phyloP scores from a whole-genome alignment of 176 grass and related monocot genomes.

The Oryza glumipatula region DNA sequence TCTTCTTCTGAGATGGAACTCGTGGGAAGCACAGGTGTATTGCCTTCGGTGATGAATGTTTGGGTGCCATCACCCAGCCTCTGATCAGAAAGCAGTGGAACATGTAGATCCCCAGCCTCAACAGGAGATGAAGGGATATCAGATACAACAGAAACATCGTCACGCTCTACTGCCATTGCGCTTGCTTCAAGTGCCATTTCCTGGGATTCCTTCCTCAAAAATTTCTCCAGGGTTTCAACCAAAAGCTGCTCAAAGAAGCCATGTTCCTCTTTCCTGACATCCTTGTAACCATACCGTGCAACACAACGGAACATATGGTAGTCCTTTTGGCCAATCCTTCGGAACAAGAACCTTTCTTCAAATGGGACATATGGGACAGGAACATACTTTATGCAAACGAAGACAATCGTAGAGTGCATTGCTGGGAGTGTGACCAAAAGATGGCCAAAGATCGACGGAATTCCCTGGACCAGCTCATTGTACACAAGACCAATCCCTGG shows the following conservation, averaged over 20 bases:
- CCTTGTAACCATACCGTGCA: slow-evolving; percentile 95
- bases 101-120: slow-evolving; percentile 61
- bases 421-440: slow-evolving; percentile 82
- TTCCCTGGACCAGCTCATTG: slow-evolving; percentile 95
- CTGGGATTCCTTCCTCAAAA: slow-evolving; percentile 79
- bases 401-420: slow-evolving; percentile 88
- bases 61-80: slow-evolving; percentile 35
- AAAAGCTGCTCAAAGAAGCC: slow-evolving; percentile 75
- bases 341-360: slow-evolving; percentile 94
- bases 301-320: slow-evolving; percentile 94
- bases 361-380: slow-evolving; percentile 73
- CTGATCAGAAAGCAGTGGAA: slow-evolving; percentile 71
- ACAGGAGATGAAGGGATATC: slow-evolving; percentile 36
- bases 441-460: slow-evolving; percentile 90
- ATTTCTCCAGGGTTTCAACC: slow-evolving; percentile 81
- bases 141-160: slow-evolving; percentile 58
- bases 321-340: slow-evolving; percentile 84
- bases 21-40: slow-evolving; percentile 43
- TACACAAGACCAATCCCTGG: slow-evolving; percentile 96
- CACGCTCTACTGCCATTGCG: slow-evolving; percentile 54
- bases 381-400: slow-evolving; percentile 94
- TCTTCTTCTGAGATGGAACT: slow-evolving; percentile 78
- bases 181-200: slow-evolving; percentile 68
- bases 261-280: slow-evolving; percentile 91
- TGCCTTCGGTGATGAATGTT: slow-evolving; percentile 14